These are phyloP conservation scores for Phalaenopsis aphrodite DNA, from an alignment of 106 monocot species.

Conservation along the genomic window DNA sequence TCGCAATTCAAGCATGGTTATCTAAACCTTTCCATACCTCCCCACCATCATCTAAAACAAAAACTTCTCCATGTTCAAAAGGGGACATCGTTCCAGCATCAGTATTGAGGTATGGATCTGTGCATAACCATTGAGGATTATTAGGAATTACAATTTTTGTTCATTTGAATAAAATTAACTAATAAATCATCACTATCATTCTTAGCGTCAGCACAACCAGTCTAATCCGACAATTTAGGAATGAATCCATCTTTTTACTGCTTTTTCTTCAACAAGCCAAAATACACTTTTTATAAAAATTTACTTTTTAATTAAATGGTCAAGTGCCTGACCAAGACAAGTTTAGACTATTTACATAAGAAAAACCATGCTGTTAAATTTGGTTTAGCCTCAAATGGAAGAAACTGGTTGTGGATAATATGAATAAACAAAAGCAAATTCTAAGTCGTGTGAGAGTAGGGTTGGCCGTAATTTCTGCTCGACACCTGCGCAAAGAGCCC, in stretches of 20 bases:
- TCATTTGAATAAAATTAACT: not conserved
- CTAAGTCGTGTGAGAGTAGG: not conserved
- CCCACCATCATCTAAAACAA: slow-evolving; percentile 73
- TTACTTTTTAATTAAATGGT: not conserved
- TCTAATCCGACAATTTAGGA: too few species aligned
- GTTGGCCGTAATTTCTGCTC: not conserved
- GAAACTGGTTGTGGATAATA: not conserved
- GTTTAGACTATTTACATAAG: not conserved
- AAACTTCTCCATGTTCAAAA: slow-evolving; percentile 68
- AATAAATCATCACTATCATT: not conserved
- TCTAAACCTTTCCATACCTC: slow-evolving; percentile 29
- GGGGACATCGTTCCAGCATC: slow-evolving; percentile 79
- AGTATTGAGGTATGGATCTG: slow-evolving; percentile 73
- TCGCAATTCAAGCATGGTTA: not conserved
- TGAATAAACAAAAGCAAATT: not conserved
- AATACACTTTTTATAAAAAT: not conserved
- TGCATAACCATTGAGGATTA: not conserved
- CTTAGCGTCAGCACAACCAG: too few species aligned
- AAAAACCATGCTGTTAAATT: not conserved
- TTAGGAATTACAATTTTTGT: not conserved
- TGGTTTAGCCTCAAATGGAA: not conserved
- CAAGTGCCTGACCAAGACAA: not conserved
- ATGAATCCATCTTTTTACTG: too few species aligned
- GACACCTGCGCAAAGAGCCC: not conserved
- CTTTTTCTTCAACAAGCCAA: too few species aligned